Evolutionary conservation across 768 basidiomycete species (phyloP), one percentile per base, ranked within the genome.

Genomic region (Collybia sp.): DNA sequence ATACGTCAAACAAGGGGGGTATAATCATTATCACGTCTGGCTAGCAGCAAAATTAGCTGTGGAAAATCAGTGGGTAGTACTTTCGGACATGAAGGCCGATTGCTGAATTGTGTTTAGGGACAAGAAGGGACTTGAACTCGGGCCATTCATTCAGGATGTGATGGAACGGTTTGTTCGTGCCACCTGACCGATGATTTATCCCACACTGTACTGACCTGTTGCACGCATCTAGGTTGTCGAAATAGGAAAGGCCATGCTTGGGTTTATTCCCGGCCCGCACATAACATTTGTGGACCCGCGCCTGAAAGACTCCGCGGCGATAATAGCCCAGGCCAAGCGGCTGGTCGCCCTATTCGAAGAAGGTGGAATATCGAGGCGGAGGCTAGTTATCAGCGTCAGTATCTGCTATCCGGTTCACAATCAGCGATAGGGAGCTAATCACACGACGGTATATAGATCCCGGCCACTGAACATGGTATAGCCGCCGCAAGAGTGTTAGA

Each of bases 381-480:
- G 68, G 30, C 59, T 84, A 44, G 53, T 82, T 31, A 58, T 83
- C 40, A 75, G 73, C 48, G 82, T 83, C 52, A 52, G 75, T 61
- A 48, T 39, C 42, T 49, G 19, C 19, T 42, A 9, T 41, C 16
- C 20, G 12, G 43, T 32, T 15, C 8, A 25, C 3, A 25, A 35
- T 15, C 16, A 36, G 9, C 19, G 8, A 20, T 16, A 11, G 12
- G 40, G 19, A 43, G 8, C 38, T 40, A 31, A 20, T 35, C 16
- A 34, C 17, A 2, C 5, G 8, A n/a, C 10, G 35, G 35, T 18
- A 4, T 13, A 31, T 39, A 83, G 81, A 71, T 84, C 33, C 78
- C 81, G 25, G 80, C 81, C 5, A 83, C 81, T 0, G 69, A 74
- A 31, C 64, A 64, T 20, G 83, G 82, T 12, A 67, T 83, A 11